phyloP scores from a whole-genome alignment of 805 yeast genomes.

The Schizosaccharomyces cryophilus region DNA sequence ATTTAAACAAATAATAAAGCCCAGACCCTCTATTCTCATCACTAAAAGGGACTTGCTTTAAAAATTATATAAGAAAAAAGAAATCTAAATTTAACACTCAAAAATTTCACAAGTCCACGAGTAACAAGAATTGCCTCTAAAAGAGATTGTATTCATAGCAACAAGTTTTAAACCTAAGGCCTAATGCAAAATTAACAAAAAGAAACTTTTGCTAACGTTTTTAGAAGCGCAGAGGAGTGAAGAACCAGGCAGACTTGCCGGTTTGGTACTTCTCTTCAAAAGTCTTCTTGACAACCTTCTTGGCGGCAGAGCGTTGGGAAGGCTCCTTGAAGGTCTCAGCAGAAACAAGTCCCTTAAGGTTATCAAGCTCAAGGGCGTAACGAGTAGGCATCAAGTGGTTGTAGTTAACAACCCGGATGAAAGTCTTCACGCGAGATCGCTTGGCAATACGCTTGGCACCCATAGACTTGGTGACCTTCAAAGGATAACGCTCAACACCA shows the following conservation, averaged over 20 bases:
- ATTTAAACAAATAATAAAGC: too few species aligned
- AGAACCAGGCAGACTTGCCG: conserved; percentile 99
- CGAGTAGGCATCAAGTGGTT: conserved; percentile 99
- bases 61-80: too few species aligned
- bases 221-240: conserved; percentile 89
- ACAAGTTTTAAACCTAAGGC: not conserved
- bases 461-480: conserved; percentile 83
- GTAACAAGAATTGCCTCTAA: not conserved
- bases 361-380: conserved; percentile 91
- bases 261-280: conserved; percentile 98
- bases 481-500: conserved; percentile 96
- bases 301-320: conserved; percentile 95
- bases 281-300: conserved; percentile 95
- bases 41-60: too few species aligned
- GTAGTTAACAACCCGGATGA: conserved; percentile 97
- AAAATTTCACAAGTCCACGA: too few species aligned
- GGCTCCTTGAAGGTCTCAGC: conserved; percentile 92
- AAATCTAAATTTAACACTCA: too few species aligned
- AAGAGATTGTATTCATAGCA: not conserved
- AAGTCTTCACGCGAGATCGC: conserved; percentile 94
- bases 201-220: conserved; percentile 2
- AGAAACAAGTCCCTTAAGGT: conserved; percentile 74
- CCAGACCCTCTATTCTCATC: too few species aligned
- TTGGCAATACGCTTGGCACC: conserved; percentile 90
- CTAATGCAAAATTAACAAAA: not conserved